Base-by-base conservation (phyloP, 495 filamentous ascomycete species). In the Penicillium dipodomyicola region DNA sequence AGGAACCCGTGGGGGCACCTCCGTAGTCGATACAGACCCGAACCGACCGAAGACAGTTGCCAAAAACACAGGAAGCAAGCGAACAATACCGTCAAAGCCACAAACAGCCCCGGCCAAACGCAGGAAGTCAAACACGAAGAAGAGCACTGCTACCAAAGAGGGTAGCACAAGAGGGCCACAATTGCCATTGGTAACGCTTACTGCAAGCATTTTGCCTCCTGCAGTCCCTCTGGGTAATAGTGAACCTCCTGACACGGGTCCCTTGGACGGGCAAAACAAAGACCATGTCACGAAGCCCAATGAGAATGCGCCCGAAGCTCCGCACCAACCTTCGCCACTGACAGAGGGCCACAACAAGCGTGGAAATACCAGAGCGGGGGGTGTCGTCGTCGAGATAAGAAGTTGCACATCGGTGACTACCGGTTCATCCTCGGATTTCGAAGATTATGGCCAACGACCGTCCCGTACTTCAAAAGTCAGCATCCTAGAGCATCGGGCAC, bases 11-110 rank as follows among this genome's bases (percentile, higher is more conserved):
- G 58, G 55, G 40, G 20, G 51, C 41, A 59, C 61, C 0, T 57
- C 45, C 10, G 40, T 64, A 10, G 57, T 63, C 17, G 64, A 65
- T n/a, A 63, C 63, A 29, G 44, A 33, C 1, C 46, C 65, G 9
- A 57, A 52, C 22, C 49, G 49, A 12, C 42, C 42, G 3, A 53
- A n/a, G 29, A 14, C 19, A 20, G 30, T 49, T 11, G 27, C 49
- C 9, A 54, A 43, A 37, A 56, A 40, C 2, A 30, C 39, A 14
- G 60, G 32, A 19, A 8, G 10, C 25, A 54, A 57, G 49, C 57
- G 49, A 20, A 49, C 60, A 52, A 51, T 37, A 25, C 25, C 50
- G 56, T 17, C 52, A 3, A 60, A 53, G 27, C 15, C 22, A 12
- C 30, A 33, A 33, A 29, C 25, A 27, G 23, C 17, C 6, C 52